Evolutionary conservation across 1,284 basidiomycete genomes (phyloP).

Genomic region (Boletus semigastroideus): DNA sequence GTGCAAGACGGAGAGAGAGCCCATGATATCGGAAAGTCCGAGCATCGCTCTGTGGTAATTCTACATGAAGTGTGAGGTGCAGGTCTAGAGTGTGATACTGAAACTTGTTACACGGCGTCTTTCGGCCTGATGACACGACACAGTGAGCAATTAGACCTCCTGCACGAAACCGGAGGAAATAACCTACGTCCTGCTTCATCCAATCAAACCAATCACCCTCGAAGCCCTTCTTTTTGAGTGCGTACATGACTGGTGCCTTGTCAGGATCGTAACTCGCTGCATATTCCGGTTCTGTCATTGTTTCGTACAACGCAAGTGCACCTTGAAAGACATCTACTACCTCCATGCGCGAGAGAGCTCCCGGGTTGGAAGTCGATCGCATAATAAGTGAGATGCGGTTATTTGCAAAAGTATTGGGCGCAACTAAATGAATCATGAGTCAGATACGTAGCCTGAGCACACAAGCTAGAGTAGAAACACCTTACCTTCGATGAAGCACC

Average conservation of each 20-base stretch:
- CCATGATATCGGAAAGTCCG: conserved; percentile 19
- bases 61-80: conserved; percentile 11
- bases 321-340: conserved; percentile 17
- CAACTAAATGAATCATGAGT: conserved; percentile 12
- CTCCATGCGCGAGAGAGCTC: conserved; percentile 10
- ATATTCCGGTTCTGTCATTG: conserved; percentile 26
- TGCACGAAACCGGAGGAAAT: not conserved
- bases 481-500: conserved; percentile 34
- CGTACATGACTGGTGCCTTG: conserved; percentile 27
- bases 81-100: not conserved
- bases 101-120: conserved; percentile 18
- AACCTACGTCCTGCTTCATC: conserved; percentile 23
- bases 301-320: conserved; percentile 23
- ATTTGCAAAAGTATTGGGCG: conserved; percentile 27
- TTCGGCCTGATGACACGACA: conserved; percentile 12
- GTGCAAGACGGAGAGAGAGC: conserved; percentile 25
- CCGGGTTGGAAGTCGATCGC: conserved; percentile 10
- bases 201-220: conserved; percentile 25
- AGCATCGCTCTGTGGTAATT: conserved; percentile 25
- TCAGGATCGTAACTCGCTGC: conserved; percentile 20
- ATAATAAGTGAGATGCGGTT: conserved; percentile 31
- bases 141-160: not conserved
- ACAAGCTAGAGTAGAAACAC: no score
- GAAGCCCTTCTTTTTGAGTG: conserved; percentile 19
- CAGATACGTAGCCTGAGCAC: not conserved